phyloP scores from a whole-genome alignment of 2,329 filamentous ascomycete species.

The Xylariaceae sp. region DNA sequence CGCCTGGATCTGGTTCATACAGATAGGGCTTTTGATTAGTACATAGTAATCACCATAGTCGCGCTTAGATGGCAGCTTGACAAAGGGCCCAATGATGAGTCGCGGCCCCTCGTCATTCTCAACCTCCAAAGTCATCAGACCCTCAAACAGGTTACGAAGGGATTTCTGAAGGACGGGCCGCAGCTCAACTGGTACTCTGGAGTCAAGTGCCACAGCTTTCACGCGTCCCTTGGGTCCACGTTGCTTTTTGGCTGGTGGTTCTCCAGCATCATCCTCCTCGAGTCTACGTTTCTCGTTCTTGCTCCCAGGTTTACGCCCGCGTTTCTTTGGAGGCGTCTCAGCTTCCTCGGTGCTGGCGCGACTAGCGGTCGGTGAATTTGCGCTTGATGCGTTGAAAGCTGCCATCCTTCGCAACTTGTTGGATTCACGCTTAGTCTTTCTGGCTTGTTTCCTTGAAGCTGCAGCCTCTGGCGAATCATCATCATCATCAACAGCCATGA shows the following conservation, averaged over 20 bases:
- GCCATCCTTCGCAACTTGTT: constrained; percentile 66
- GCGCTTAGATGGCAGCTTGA: constrained; percentile 83
- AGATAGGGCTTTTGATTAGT: constrained; percentile 87
- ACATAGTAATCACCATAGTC: constrained; percentile 94
- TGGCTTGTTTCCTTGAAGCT: constrained; percentile 81
- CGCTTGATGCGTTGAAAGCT: constrained; percentile 36
- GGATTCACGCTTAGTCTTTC: constrained; percentile 71
- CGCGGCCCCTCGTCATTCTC: constrained; percentile 59
- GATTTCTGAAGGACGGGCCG: constrained; percentile 77
- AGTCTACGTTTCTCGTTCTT: constrained; percentile 86
- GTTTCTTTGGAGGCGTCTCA: constrained; percentile 71
- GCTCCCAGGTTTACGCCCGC: constrained; percentile 72
- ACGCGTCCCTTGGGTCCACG: constrained; percentile 66
- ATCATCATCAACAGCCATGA: constrained; percentile 95
- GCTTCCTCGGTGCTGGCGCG: constrained; percentile 80
- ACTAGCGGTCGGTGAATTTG: constrained; percentile 75
- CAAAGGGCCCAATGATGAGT: constrained; percentile 87
- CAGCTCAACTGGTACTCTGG: constrained; percentile 61
- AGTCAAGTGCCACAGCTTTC: constrained; percentile 49
- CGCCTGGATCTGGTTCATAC: constrained; percentile 90
- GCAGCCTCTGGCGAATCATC: constrained; percentile 93
- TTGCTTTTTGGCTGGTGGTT: constrained; percentile 75
- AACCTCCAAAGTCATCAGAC: constrained; percentile 79
- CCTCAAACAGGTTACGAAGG: constrained; percentile 72
- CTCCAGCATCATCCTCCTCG: constrained; percentile 65